Evolutionary conservation across 306 rosid species (phyloP).

Genomic region (Pyrus betulifolia): DNA sequence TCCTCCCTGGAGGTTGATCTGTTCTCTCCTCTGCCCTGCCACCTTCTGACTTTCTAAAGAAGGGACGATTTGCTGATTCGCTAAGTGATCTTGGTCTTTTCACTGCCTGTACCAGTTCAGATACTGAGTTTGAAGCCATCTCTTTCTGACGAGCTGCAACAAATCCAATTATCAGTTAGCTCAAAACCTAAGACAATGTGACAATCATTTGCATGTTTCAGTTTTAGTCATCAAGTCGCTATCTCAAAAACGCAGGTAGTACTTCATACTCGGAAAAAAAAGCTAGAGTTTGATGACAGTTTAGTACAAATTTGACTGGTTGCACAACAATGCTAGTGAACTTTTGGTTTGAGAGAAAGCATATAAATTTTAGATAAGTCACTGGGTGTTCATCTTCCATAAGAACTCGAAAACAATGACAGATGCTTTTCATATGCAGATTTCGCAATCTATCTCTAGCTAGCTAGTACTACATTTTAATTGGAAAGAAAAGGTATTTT

Average conservation of each 20-base stretch:
- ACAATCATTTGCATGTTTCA: neutral
- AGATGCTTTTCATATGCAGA: neutral
- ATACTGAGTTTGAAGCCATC: slow-evolving; percentile 54
- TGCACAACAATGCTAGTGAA: too few species aligned
- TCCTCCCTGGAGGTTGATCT: slow-evolving; percentile 25
- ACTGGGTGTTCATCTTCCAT: neutral
- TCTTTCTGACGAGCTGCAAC: slow-evolving; percentile 91
- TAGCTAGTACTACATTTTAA: neutral
- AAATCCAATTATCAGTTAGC: slow-evolving; percentile 10
- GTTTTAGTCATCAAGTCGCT: neutral
- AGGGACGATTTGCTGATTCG: slow-evolving; percentile 62
- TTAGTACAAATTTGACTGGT: too few species aligned
- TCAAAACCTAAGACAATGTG: neutral
- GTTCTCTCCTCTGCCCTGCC: slow-evolving; percentile 22
- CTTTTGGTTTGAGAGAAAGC: neutral
- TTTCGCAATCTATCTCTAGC: neutral
- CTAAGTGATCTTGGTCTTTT: slow-evolving; percentile 85
- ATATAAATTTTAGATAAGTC: neutral
- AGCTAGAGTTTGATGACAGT: too few species aligned
- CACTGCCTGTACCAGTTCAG: slow-evolving; percentile 69
- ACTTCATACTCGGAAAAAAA: neutral
- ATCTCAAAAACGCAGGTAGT: neutral
- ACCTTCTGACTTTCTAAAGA: slow-evolving; percentile 45
- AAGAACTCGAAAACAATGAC: neutral
- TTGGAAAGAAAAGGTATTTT: neutral